Evolutionary conservation across 345 rosid genomes (phyloP), one percentile per base, ranked within the genome.

Genomic region (Eucalyptus sp.): DNA sequence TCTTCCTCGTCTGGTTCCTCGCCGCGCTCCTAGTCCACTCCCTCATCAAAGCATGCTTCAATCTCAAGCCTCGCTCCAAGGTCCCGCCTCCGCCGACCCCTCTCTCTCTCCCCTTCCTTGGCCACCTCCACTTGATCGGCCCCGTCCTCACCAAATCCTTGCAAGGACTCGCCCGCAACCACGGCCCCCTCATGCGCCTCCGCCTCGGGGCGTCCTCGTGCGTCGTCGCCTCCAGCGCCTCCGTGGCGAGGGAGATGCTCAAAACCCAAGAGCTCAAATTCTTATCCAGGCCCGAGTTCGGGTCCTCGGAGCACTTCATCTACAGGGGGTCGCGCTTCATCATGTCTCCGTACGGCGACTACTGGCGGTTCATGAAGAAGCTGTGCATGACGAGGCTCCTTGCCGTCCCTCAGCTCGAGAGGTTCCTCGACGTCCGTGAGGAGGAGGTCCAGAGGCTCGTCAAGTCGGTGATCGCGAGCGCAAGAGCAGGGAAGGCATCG

Each of bases 301-400:
- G 94, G 27, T 91, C 94, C 2, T 76, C 89, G 8, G 90, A 91
- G 12, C 86, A 89, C 87, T 89, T 90, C 86, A 90, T 91, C 50
- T 91, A 93, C 60, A 56, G 56, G 14, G 90, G 92, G 3, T 89
- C 90, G 3, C 83, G 89, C 31, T 93, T 93, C 83, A 83, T 89
- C 10, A 89, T 84, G 8, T 90, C 91, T 9, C 93, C 91, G 18
- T 91, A 91, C 64, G 89, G 91, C 15, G 86, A 54, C 8, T 91
- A 92, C 83, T 92, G 93, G 91, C 88, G 89, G 31, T 93, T 90
- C 90, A 89, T 93, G 91, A 93, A 93, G 93, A 91, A 90, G 89
- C 60, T 93, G 12, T 91, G 93, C 86, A 62, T 90, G 89, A 91
- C 91, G 25, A 50, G 89, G 89, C 90, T 93, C 25, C 90, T 91